Evolutionary conservation across 148 eudicot genomes (phyloP).

Genomic region (Mesembryanthemum crystallinum): DNA sequence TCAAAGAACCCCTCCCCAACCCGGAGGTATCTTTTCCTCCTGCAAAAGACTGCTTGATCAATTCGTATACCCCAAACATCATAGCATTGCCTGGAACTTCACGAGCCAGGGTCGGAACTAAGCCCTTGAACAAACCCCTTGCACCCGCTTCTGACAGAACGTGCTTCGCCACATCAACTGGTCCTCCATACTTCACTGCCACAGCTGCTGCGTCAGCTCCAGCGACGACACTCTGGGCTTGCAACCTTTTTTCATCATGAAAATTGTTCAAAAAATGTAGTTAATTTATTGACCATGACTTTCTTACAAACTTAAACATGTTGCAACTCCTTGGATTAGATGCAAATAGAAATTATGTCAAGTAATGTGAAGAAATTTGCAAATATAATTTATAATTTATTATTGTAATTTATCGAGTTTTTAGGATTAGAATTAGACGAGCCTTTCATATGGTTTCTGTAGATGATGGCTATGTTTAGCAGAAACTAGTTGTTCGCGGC

Average conservation of each 20-base stretch:
- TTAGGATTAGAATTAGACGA: no score
- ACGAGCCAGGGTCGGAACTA: conserved; percentile 83
- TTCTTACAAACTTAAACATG: neutral
- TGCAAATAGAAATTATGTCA: no score
- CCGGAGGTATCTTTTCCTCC: conserved; percentile 80
- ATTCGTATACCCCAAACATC: conserved; percentile 91
- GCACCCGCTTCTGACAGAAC: conserved; percentile 79
- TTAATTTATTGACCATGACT: neutral
- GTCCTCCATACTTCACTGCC: conserved; percentile 82
- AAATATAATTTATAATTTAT: no score
- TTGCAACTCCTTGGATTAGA: no score
- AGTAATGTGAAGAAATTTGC: no score
- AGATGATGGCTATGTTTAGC: no score
- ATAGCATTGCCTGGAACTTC: conserved; percentile 94
- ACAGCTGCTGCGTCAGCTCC: conserved; percentile 40
- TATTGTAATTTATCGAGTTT: no score
- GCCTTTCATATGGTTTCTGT: no score
- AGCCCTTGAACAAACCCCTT: conserved; percentile 83
- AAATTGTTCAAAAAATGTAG: neutral
- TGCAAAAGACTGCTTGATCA: conserved; percentile 60
- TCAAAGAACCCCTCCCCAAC: conserved; percentile 66
- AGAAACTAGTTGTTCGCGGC: no score
- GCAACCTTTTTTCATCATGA: conserved; percentile 50
- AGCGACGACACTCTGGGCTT: conserved; percentile 87
- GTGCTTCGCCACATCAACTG: conserved; percentile 76